Conservation (phyloP, 208 protist species). For the Leishmania martiniquensis region DNA sequence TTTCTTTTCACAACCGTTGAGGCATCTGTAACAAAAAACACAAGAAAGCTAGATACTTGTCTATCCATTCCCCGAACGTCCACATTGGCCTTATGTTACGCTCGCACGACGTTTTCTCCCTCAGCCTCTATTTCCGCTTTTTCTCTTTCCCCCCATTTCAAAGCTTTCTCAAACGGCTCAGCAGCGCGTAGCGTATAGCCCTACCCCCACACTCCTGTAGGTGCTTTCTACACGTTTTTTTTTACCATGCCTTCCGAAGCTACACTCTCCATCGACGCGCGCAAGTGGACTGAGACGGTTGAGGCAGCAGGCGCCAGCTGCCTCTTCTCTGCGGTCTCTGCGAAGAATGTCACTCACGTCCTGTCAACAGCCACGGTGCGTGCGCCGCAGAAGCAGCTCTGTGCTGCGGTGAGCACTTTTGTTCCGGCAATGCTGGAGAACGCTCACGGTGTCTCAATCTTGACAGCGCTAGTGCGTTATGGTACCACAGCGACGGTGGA, state of each 20-base stretch:
- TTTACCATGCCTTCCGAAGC: conserved; percentile 16
- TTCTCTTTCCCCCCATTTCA: not conserved
- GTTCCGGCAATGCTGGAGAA: conserved; percentile 54
- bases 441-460: conserved; percentile 51
- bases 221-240: not conserved
- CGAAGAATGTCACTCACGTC: conserved; percentile 75
- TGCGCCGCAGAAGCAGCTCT: conserved; percentile 73
- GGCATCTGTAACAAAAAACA: no score
- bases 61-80: no score
- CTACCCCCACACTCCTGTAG: not conserved
- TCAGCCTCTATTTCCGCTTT: not conserved
- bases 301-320: conserved; percentile 51
- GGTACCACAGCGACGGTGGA: conserved; percentile 74
- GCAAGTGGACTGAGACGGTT: conserved; percentile 70
- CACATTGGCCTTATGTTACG: no score
- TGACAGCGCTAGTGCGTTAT: conserved; percentile 76
- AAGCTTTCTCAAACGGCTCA: not conserved
- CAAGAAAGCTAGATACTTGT: no score
- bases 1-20: no score
- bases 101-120: no score
- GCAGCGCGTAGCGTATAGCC: not conserved
- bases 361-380: conserved; percentile 69
- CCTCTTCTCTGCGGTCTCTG: conserved; percentile 50
- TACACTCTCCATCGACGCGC: conserved; percentile 54
- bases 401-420: conserved; percentile 49